Evolutionary conservation across 306 rosid species (phyloP).

Genomic region (Ochetophila trinervis): DNA sequence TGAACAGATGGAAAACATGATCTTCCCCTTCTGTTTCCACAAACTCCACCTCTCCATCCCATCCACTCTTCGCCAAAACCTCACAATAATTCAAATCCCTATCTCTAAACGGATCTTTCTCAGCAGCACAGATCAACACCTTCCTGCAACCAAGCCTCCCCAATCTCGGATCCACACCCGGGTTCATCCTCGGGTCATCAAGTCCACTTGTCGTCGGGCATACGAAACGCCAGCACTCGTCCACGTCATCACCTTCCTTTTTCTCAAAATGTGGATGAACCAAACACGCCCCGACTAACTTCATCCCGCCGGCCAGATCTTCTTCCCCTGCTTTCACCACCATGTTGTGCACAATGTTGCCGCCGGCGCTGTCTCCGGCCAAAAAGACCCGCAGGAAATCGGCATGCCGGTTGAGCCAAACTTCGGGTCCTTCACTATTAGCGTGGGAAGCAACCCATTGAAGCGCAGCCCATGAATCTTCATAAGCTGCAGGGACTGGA

Average conservation of each 20-base stretch:
- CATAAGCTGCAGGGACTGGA: slow-evolving; percentile 49
- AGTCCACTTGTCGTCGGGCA: slow-evolving; percentile 7
- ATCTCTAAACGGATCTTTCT: slow-evolving; percentile 27
- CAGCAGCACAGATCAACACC: slow-evolving; percentile 32
- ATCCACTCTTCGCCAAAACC: slow-evolving; percentile 26
- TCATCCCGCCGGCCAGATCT: slow-evolving; percentile 21
- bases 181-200: slow-evolving; percentile 33
- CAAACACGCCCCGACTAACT: slow-evolving; percentile 38
- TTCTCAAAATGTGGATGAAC: slow-evolving; percentile 54
- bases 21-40: no score
- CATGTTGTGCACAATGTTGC: no score
- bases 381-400: slow-evolving; percentile 48
- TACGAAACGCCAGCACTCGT: neutral
- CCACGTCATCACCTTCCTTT: neutral
- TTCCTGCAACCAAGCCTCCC: slow-evolving; percentile 13
- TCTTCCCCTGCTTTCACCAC: no score
- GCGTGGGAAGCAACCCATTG: slow-evolving; percentile 60
- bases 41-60: slow-evolving; percentile 22
- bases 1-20: slow-evolving; percentile 12
- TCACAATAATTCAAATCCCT: slow-evolving; percentile 19
- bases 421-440: slow-evolving; percentile 44
- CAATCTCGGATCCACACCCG: slow-evolving; percentile 28
- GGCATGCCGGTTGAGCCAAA: slow-evolving; percentile 48
- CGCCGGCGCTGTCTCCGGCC: slow-evolving; percentile 50
- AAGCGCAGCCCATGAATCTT: slow-evolving; percentile 60